These are phyloP conservation scores for Penium margaritaceum DNA, from an alignment of 139 green algal species.

Conservation along the genomic window DNA sequence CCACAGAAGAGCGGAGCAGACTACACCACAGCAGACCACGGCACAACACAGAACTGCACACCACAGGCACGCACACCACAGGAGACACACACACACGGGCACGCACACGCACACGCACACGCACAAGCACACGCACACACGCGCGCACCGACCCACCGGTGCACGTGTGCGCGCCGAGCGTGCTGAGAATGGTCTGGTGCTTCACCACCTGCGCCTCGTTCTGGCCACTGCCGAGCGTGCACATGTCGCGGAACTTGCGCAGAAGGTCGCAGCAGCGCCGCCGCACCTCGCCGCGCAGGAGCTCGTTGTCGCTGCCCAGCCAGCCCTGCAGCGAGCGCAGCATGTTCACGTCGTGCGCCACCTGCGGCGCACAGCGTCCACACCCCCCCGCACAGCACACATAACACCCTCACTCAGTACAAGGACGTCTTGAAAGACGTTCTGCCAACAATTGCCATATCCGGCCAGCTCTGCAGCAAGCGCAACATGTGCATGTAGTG, in stretches of 20 bases:
- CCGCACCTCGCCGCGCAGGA: background rate
- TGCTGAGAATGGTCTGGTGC: conserved; percentile 1
- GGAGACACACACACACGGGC: too few relatives aligned
- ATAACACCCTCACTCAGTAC: background rate
- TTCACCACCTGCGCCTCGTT: background rate
- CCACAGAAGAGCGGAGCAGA: background rate
- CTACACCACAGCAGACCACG: background rate
- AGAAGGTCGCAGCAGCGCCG: background rate
- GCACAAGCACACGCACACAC: too few relatives aligned
- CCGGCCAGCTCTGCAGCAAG: background rate
- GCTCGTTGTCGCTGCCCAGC: background rate
- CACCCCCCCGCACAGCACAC: background rate
- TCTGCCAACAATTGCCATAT: too few relatives aligned
- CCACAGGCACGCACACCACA: too few relatives aligned
- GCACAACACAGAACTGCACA: too few relatives aligned
- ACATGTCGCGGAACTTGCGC: background rate
- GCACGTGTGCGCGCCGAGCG: background rate
- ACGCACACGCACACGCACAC: too few relatives aligned
- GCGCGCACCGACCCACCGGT: background rate
- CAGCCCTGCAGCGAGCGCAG: background rate
- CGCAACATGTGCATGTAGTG: conserved; percentile 3
- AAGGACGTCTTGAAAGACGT: too few relatives aligned
- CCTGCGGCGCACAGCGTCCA: background rate
- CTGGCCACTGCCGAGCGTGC: background rate
- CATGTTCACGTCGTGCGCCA: background rate